Evolutionary conservation across 352 stramenopile species (phyloP), one percentile per base, ranked within the genome.

Genomic region (Globisporangium megalacanthum): DNA sequence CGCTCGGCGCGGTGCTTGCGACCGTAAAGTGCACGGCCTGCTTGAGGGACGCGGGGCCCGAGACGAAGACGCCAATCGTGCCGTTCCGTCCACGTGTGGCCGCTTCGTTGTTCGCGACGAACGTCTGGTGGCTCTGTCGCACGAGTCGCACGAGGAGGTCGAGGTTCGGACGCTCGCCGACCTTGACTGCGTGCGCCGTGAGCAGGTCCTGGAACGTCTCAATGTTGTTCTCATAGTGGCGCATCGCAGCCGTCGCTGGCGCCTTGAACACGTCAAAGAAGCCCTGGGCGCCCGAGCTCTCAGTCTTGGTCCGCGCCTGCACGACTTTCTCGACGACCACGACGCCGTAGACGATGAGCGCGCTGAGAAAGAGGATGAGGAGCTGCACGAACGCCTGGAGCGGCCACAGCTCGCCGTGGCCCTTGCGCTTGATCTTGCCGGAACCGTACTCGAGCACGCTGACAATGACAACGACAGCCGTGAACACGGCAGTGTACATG

Each of bases 141-240:
- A 76, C 68, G 29, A 71, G 54, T 6, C 49, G 41, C 37, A 81
- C 51, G 35, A 77, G 56, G 7, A 60, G 14, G 3, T 20, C 25
- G 54, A 78, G 66, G 31, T 82, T 66, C 9, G 70, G 68, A 1
- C 72, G 65, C 2, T 51, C 33, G 7, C 70, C 70, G 35, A 67
- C 57, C 3, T 29, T 22, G 17, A 84, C 65, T 13, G 64, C 49
- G 44, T 69, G 69, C n/a, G 68, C 48, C 5, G 62, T 56, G 36
- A 79, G 47, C 33, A 79, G 56, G 39, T 80, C 69, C 35, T 39
- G 35, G 29, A 36, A 22, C 25, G 15, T 41, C 1, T 7, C 25
- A 10, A 39, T 25, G 17, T 25, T 44, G 42, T 59, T 59, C 29
- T 42, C 35, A 5, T 39, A 39, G 35, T 39, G 35, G 35, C 35